Evolutionary conservation across 2,329 filamentous ascomycete genomes (phyloP).

Genomic region (Trichoderma guizhouense): DNA sequence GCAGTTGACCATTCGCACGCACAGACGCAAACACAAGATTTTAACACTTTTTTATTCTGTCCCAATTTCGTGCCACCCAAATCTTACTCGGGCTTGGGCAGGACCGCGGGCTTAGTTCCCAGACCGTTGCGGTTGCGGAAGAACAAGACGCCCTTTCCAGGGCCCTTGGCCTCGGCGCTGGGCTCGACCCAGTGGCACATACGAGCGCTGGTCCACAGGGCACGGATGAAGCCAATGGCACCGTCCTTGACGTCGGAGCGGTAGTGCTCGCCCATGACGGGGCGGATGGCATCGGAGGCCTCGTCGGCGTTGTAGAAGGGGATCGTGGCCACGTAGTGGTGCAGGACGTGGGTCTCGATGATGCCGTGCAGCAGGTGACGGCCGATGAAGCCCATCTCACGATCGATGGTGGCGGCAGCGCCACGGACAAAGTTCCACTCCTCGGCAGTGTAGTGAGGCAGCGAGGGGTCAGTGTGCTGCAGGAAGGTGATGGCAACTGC

Average conservation of each 20-base stretch:
- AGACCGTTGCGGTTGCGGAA: slow-evolving; percentile 92
- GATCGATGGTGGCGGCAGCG: slow-evolving; percentile 92
- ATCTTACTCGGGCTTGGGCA: slow-evolving; percentile 21
- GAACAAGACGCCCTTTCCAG: slow-evolving; percentile 83
- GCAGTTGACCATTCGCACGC: not conserved
- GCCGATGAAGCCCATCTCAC: slow-evolving; percentile 94
- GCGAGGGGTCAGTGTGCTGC: slow-evolving; percentile 91
- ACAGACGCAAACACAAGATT: not conserved
- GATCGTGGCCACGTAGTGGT: slow-evolving; percentile 95
- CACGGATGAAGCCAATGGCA: slow-evolving; percentile 75
- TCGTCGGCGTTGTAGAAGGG: slow-evolving; percentile 97
- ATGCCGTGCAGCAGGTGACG: slow-evolving; percentile 90
- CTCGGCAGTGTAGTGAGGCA: slow-evolving; percentile 84
- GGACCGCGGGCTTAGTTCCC: slow-evolving; percentile 50
- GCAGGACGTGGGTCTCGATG: slow-evolving; percentile 94
- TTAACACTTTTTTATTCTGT: not conserved
- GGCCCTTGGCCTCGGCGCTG: slow-evolving; percentile 72
- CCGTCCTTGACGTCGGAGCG: slow-evolving; percentile 76
- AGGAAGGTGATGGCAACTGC: slow-evolving; percentile 93
- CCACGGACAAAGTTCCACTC: slow-evolving; percentile 93
- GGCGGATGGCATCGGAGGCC: slow-evolving; percentile 89
- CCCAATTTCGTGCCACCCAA: not conserved
- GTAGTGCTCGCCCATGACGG: slow-evolving; percentile 94
- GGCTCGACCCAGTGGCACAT: slow-evolving; percentile 98
- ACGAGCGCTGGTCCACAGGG: slow-evolving; percentile 76